These are phyloP conservation scores for Penicillium sumatraense DNA, from an alignment of 2,329 filamentous ascomycete genomes.

Conservation along the genomic window DNA sequence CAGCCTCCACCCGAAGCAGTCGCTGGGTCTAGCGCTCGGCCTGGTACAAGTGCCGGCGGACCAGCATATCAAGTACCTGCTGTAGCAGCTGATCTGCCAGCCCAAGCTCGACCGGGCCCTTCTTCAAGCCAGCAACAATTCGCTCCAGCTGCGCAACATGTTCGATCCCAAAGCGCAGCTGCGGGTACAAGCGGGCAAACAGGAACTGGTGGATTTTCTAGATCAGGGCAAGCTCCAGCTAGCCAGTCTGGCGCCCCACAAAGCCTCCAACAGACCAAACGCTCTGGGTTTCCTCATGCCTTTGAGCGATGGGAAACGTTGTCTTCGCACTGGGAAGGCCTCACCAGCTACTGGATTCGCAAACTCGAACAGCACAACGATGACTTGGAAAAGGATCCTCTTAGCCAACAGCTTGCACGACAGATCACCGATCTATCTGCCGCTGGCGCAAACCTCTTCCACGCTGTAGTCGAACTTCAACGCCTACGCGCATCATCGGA, in stretches of 20 bases:
- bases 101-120: slow-evolving; percentile 21
- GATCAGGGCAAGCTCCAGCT: slow-evolving; percentile 32
- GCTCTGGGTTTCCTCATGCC: slow-evolving; percentile 87
- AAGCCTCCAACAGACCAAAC: slow-evolving; percentile 39
- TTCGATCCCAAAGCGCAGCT: slow-evolving; percentile 24
- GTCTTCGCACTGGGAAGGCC: slow-evolving; percentile 96
- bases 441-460: slow-evolving; percentile 94
- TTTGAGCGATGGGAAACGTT: slow-evolving; percentile 98
- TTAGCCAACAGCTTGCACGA: slow-evolving; percentile 85
- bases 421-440: slow-evolving; percentile 98
- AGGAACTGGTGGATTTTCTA: slow-evolving; percentile 24
- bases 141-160: slow-evolving; percentile 32
- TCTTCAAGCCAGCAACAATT: slow-evolving; percentile 25
- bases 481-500: slow-evolving; percentile 92
- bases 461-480: slow-evolving; percentile 95
- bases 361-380: slow-evolving; percentile 88
- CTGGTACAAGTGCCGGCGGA: slow-evolving; percentile 17
- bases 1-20: slow-evolving; percentile 17
- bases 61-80: slow-evolving; percentile 23
- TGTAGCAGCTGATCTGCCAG: slow-evolving; percentile 6
- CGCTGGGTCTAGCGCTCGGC: slow-evolving; percentile 15
- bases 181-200: slow-evolving; percentile 21
- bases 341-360: slow-evolving; percentile 97
- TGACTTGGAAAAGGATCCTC: slow-evolving; percentile 78
- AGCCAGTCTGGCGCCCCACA: slow-evolving; percentile 33